Evolutionary conservation across 2,329 filamentous ascomycete genomes (phyloP).

Genomic region (Alternaria alternata): DNA sequence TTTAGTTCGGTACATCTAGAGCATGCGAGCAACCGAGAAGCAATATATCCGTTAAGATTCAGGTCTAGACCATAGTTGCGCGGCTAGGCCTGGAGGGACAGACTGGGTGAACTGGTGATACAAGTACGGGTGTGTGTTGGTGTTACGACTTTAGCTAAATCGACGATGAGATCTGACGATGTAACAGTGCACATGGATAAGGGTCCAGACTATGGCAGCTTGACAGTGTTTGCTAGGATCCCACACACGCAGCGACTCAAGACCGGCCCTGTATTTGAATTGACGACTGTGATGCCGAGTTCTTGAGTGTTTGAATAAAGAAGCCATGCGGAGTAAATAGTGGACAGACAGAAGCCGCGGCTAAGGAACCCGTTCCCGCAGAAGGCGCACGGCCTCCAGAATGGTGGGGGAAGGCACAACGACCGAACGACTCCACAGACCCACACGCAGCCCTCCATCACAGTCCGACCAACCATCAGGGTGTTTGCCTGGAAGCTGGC

Average conservation of each 20-base stretch:
- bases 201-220: not conserved
- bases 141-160: constrained; percentile 2
- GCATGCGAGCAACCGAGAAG: not conserved
- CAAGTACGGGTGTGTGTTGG: constrained; percentile 16
- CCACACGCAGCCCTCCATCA: constrained; percentile 12
- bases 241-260: not conserved
- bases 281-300: not conserved
- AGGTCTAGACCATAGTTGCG: not conserved
- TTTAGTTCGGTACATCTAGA: not conserved
- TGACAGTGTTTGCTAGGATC: not conserved
- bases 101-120: constrained; percentile 18
- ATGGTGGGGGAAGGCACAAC: constrained; percentile 23
- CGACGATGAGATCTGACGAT: constrained; percentile 11
- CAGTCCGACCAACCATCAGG: constrained; percentile 21
- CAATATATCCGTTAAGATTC: not conserved
- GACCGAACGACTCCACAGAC: constrained; percentile 17
- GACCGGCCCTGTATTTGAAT: not conserved
- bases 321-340: constrained; percentile 2
- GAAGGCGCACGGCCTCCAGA: constrained; percentile 20
- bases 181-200: constrained; percentile 1
- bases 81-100: constrained; percentile 3
- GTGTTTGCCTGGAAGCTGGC: constrained; percentile 17
- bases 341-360: constrained; percentile 8
- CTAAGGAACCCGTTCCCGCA: constrained; percentile 19
- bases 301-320: not conserved